phyloP scores from a whole-genome alignment of 257 asterid genomes.

The Lycium barbarum region DNA sequence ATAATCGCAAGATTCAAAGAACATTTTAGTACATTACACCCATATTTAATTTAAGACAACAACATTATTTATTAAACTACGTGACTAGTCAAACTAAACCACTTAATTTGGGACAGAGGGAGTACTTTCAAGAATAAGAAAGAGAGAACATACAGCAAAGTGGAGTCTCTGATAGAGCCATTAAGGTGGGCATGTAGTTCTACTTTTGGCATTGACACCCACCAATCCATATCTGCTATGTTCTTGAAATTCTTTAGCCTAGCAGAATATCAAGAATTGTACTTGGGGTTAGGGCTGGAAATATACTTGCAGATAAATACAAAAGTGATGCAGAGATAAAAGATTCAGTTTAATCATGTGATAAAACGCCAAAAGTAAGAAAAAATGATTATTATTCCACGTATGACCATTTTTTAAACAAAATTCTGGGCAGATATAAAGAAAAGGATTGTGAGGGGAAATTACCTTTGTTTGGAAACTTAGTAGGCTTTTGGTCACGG shows the following conservation, averaged over 20 bases:
- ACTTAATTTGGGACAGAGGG: no score
- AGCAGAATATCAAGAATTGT: neutral
- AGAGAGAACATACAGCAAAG: slow-evolving; percentile 60
- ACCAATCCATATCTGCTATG: slow-evolving; percentile 66
- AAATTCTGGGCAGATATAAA: no score
- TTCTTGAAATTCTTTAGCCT: neutral
- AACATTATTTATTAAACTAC: no score
- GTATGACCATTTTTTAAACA: no score
- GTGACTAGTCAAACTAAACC: no score
- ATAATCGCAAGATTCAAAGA: neutral
- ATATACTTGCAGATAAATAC: neutral
- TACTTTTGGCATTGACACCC: slow-evolving; percentile 75
- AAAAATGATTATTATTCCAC: no score
- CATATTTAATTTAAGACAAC: no score
- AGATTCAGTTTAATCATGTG: neutral
- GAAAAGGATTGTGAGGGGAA: no score
- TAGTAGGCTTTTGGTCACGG: no score
- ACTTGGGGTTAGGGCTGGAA: neutral
- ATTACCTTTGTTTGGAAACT: no score
- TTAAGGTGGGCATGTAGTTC: slow-evolving; percentile 94
- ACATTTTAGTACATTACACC: no score
- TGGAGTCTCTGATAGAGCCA: slow-evolving; percentile 89
- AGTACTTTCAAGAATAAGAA: neutral
- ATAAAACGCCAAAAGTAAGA: neutral
- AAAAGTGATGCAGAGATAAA: neutral